Evolutionary conservation across 768 basidiomycete species (phyloP).

Genomic region (Agaricus subrufescens): DNA sequence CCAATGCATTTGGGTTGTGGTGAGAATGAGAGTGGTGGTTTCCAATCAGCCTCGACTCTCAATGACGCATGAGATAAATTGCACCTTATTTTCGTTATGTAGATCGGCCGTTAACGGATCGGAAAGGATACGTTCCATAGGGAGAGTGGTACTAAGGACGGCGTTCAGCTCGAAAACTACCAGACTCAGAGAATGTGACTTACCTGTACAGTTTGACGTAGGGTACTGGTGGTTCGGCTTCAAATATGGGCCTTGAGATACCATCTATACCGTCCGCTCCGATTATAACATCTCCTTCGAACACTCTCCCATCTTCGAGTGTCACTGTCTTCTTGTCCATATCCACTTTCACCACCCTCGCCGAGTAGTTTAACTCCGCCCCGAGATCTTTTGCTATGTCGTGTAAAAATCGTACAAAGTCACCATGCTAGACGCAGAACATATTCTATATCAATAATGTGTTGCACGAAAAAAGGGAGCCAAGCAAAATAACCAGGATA

Average conservation of each 20-base stretch:
- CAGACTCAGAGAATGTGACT: conserved; percentile 5
- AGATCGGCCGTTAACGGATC: conserved; percentile 35
- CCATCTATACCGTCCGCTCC: conserved; percentile 52
- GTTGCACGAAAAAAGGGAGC: not conserved
- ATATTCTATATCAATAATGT: not conserved
- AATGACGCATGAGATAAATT: conserved; percentile 6
- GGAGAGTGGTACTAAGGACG: conserved; percentile 32
- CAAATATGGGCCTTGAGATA: conserved; percentile 27
- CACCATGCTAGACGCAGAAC: conserved; percentile 35
- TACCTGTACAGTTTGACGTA: conserved; percentile 41
- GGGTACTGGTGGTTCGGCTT: conserved; percentile 23
- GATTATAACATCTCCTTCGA: conserved; percentile 47
- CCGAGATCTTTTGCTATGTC: conserved; percentile 40
- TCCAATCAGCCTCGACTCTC: not conserved
- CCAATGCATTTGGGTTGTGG: not conserved
- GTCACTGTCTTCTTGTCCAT: conserved; percentile 24
- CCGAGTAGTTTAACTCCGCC: conserved; percentile 33
- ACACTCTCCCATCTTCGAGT: conserved; percentile 33
- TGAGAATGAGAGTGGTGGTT: not conserved
- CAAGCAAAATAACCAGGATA: conserved; percentile 10
- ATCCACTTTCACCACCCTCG: conserved; percentile 25
- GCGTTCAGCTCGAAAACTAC: not conserved
- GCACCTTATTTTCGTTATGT: conserved; percentile 20
- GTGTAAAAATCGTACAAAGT: conserved; percentile 46
- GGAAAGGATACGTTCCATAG: conserved; percentile 31